Percentiles rank a stretch among this genome's conserved stretches.
Conservation (phyloP, 179 eudicot genomes). For the Sideroxylon spinosum region DNA sequence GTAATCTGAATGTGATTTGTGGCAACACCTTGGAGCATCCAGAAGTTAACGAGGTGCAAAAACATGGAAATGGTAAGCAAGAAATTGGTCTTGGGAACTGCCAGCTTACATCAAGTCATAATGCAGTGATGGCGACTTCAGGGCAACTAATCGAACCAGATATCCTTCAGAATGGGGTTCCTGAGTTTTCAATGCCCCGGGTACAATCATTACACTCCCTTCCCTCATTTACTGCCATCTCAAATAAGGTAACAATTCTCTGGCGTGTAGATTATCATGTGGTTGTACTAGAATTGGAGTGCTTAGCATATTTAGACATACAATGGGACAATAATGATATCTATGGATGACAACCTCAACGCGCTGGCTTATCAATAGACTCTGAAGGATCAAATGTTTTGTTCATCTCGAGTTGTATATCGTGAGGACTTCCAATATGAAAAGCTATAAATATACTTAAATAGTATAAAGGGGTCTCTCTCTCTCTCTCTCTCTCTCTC, state of each 20-base stretch:
- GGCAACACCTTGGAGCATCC: constrained; percentile 16
- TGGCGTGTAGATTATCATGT: background rate
- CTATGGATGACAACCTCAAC: background rate
- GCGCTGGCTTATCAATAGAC: constrained; percentile 7
- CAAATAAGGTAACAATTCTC: constrained; percentile 26
- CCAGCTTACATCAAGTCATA: constrained; percentile 14
- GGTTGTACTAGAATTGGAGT: background rate
- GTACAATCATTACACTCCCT: constrained; percentile 24
- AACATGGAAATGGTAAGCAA: constrained; percentile 23
- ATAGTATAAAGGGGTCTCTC: background rate
- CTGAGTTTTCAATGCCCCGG: constrained; percentile 21
- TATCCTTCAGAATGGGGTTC: constrained; percentile 12
- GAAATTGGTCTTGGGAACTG: constrained; percentile 19
- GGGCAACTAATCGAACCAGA: constrained; percentile 16
- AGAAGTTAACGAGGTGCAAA: constrained; percentile 19
- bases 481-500: too few relatives aligned
- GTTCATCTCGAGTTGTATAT: background rate
- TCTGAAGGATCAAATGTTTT: too few relatives aligned
- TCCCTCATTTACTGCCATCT: constrained; percentile 17
- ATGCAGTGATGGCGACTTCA: constrained; percentile 4
- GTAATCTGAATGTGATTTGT: constrained; percentile 11
- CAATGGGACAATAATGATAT: too few relatives aligned
- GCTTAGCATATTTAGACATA: background rate
- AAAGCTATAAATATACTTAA: background rate
- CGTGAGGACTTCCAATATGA: background rate